Evolutionary conservation across 176 grass and related monocot genomes (phyloP), one percentile per base, ranked within the genome.

Genomic region (Oryza officinalis): DNA sequence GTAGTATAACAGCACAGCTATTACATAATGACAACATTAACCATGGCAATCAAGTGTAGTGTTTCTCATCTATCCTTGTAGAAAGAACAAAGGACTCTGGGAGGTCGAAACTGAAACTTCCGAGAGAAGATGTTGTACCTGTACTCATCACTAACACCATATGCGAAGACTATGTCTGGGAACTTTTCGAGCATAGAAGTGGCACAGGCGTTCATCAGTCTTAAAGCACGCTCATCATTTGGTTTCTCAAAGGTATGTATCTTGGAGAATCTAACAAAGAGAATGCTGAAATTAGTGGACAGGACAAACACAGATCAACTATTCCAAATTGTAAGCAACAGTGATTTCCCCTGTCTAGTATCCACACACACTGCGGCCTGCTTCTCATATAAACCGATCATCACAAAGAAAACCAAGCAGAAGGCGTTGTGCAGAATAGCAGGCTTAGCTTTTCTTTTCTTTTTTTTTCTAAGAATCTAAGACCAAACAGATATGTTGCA

Each of bases 121-220:
- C 6, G 63, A 31, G 41, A 31, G 57, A 84, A 18, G 2, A 68
- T 66, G 78, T 0, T 28, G 22, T 90, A 93, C 96, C 92, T 98
- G 78, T 95, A 98, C 72, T 98, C 96, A 70, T 95, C 91, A 82
- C 92, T 95, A 60, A 93, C 96, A 76, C 96, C 96, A 83, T 98
- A 98, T 69, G 95, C 92, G 88, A 95, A 98, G 40, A 93, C 88
- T 83, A 93, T 93, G 46, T 95, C 90, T 2, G 91, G 86, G 70
- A 98, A 98, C 28, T 91, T 88, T 28, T 91, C 82, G 0, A 98
- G 88, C 92, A 93, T 82, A 30, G 87, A 89, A 63, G 85, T 82
- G 28, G 95, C 89, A 82, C 95, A 98, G 13, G 66, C 65, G 10
- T 93, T 89, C 94, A 96, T 96, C 77, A 96, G 76, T 63, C 68